Conservation (phyloP, 345 rosid species). For the Mercurialis annua region DNA sequence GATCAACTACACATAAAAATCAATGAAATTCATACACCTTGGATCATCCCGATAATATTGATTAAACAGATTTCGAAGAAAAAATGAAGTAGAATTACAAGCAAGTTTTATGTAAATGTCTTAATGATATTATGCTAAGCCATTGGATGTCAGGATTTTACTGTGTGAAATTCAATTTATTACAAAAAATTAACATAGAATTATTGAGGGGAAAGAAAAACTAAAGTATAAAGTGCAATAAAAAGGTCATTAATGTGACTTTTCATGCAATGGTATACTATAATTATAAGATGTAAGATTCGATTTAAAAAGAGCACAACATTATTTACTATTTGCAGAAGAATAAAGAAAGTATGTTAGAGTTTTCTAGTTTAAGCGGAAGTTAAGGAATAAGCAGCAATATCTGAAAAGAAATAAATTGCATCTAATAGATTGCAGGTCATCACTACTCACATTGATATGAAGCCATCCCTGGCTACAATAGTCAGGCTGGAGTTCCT, state of each 20-base stretch:
- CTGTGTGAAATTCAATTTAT: background rate
- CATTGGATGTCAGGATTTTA: background rate
- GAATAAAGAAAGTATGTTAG: background rate
- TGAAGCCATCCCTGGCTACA: slow-evolving; percentile 42
- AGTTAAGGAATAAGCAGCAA: background rate
- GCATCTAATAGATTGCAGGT: background rate
- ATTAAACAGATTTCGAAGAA: background rate
- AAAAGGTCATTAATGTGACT: background rate
- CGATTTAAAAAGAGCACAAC: background rate
- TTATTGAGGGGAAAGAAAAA: background rate
- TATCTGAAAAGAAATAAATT: background rate
- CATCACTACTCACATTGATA: slow-evolving; percentile 40
- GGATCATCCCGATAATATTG: background rate
- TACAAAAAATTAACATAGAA: background rate
- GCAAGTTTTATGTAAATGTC: background rate
- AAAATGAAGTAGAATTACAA: background rate
- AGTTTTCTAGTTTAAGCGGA: background rate
- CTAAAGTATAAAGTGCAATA: background rate
- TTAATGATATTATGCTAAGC: background rate
- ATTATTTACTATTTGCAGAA: background rate
- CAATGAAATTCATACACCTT: background rate
- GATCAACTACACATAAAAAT: background rate
- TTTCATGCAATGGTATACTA: background rate
- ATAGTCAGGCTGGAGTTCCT: slow-evolving; percentile 38
- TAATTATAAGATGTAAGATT: background rate